Evolutionary conservation across 495 filamentous ascomycete species (phyloP).

Genomic region (Neurospora sp.): DNA sequence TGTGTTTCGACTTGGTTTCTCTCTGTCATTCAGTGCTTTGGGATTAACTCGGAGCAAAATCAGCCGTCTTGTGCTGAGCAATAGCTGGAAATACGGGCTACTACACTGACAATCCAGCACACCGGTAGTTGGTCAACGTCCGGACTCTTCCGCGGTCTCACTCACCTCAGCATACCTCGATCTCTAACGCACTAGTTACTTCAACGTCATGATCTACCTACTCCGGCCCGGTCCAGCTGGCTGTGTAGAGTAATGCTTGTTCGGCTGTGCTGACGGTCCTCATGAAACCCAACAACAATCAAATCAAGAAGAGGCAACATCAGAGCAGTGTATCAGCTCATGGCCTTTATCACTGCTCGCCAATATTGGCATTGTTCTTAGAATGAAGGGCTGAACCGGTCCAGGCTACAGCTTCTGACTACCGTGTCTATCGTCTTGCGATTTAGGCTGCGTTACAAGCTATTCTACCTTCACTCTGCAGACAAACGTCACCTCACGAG

Average conservation of each 20-base stretch:
- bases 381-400: background rate
- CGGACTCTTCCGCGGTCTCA: background rate
- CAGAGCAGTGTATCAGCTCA: background rate
- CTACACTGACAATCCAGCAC: background rate
- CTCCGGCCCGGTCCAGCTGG: background rate
- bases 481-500: background rate
- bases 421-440: background rate
- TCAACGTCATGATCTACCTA: background rate
- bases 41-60: background rate
- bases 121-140: background rate
- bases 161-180: background rate
- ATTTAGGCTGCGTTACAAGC: background rate
- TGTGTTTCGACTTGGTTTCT: background rate
- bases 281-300: background rate
- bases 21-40: background rate
- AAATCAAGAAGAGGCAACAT: background rate
- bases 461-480: background rate
- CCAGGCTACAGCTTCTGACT: background rate
- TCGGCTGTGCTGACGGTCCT: background rate
- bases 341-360: background rate
- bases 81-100: background rate
- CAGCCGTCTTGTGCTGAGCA: background rate
- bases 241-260: background rate
- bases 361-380: background rate
- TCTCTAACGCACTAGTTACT: background rate